Base-by-base conservation (phyloP, 1,284 basidiomycete species). In the Sporisorium iseilematis-ciliati region DNA sequence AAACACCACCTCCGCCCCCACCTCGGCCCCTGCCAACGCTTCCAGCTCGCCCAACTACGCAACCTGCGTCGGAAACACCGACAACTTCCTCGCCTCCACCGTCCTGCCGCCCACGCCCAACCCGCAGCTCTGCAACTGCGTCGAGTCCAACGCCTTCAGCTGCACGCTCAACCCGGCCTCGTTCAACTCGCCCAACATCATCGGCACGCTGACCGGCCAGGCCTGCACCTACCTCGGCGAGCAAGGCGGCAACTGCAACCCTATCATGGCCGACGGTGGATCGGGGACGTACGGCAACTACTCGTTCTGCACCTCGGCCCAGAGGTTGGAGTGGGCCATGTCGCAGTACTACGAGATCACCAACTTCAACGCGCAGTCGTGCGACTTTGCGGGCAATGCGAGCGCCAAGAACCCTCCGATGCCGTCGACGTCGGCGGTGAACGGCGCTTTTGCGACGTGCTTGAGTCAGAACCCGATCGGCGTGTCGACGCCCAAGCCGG, bases 31-130 rank as follows among this genome's bases (percentile, higher is more conserved):
- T 43, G 77, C 89, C 82, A 87, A 88, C 43, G 86, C 86, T 57
- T 90, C 89, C n/a, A 87, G 87, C 21, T 85, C 89, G 3, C 86
- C 89, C 8, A 86, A 85, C 23, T 92, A 90, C 77, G 88, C 90
- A 14, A 81, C 88, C 31, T 97, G 94, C 87, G 91, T 92, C 7
- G 75, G 88, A 10, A 83, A 89, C 65, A 91, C 89, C 76, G 83
- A 87, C 35, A 88, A 87, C 4, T 90, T 92, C 84, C 86, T 90
- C 59, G 93, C 91, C 18, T 91, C 90, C 20, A 88, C 88, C 1
- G 89, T 87, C 12, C 87, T 96, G 20, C 94, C 94, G 11, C 91
- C 92, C 0, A 97, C 94, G 1, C 94, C 94, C 1, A 91, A 92
- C 83, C 88, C 90, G 61, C 86, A 88, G 21, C 91, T 91, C n/a